These are phyloP conservation scores for Artemisia argyi DNA, from an alignment of 129 eudicot genomes.

Conservation along the genomic window DNA sequence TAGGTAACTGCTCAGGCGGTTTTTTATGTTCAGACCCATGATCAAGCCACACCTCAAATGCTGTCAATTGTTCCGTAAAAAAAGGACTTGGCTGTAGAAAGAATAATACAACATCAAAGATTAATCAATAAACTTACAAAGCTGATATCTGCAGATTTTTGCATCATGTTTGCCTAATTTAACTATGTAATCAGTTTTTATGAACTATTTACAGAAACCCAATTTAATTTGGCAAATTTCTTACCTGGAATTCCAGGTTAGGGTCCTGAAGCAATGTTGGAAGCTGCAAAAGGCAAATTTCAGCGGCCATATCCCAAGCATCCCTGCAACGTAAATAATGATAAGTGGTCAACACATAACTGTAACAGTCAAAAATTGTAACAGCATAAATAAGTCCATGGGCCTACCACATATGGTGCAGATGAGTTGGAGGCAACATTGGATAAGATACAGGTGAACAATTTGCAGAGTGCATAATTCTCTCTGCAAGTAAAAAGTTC, in stretches of 20 bases:
- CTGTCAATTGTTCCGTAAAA: slow-evolving; percentile 91
- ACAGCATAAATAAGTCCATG: not conserved
- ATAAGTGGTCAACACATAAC: slow-evolving; percentile 17
- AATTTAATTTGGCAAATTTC: slow-evolving; percentile 8
- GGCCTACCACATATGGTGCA: slow-evolving; percentile 96
- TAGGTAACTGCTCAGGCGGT: slow-evolving; percentile 97
- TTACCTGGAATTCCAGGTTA: slow-evolving; percentile 86
- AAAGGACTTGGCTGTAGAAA: slow-evolving; percentile 85
- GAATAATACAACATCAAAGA: not conserved
- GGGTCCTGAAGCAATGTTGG: slow-evolving; percentile 83
- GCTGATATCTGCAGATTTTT: not conserved
- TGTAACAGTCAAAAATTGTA: not conserved
- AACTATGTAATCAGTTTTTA: too few relatives aligned
- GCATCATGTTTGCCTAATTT: too few relatives aligned
- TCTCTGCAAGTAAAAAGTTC: slow-evolving; percentile 89
- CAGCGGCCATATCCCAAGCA: slow-evolving; percentile 99
- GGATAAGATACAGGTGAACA: slow-evolving; percentile 97
- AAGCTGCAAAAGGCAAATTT: slow-evolving; percentile 94
- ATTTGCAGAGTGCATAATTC: slow-evolving; percentile 97
- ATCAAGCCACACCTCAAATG: slow-evolving; percentile 98
- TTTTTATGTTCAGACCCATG: slow-evolving; percentile 95
- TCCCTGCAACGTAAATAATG: slow-evolving; percentile 55
- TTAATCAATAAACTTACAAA: not conserved
- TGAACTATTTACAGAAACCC: not conserved
- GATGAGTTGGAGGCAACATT: slow-evolving; percentile 94